phyloP scores from a whole-genome alignment of 768 basidiomycete genomes.

The Xerocomus potaroensis region DNA sequence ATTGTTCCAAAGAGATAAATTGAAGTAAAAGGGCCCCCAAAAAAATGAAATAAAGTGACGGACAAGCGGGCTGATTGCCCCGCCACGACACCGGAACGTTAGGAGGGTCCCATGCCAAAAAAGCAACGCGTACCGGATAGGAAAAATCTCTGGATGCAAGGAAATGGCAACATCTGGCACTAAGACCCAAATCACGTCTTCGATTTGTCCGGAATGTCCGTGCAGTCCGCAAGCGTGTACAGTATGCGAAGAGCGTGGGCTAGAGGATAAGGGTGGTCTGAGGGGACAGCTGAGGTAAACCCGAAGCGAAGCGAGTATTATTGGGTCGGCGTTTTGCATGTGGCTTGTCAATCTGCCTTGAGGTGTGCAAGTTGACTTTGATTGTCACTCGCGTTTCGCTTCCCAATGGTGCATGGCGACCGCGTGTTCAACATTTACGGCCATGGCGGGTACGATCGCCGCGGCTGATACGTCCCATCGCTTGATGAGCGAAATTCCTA shows the following conservation, averaged over 20 bases:
- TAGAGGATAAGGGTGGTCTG: slow-evolving; percentile 10
- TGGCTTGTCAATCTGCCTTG: slow-evolving; percentile 28
- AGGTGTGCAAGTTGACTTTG: slow-evolving; percentile 24
- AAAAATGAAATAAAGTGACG: slow-evolving; percentile 10
- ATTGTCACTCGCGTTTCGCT: slow-evolving; percentile 22
- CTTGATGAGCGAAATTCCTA: slow-evolving; percentile 8
- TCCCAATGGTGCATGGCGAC: slow-evolving; percentile 30
- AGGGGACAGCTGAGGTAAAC: slow-evolving; percentile 29
- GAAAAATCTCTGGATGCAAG: slow-evolving; percentile 8
- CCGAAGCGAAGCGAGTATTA: slow-evolving; percentile 14
- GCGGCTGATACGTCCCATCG: slow-evolving; percentile 10
- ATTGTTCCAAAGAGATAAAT: slow-evolving; percentile 17
- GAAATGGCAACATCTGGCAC: slow-evolving; percentile 8
- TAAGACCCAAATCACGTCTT: slow-evolving; percentile 29
- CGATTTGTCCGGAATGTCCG: slow-evolving; percentile 27
- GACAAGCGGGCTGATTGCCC: slow-evolving; percentile 10
- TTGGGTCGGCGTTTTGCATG: slow-evolving; percentile 25
- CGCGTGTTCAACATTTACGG: slow-evolving; percentile 35
- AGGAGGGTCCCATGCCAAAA: slow-evolving; percentile 22
- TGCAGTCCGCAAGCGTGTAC: slow-evolving; percentile 16
- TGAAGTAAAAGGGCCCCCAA: slow-evolving; percentile 34
- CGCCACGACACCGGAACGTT: slow-evolving; percentile 9
- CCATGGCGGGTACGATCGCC: slow-evolving; percentile 20
- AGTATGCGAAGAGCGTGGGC: slow-evolving; percentile 6
- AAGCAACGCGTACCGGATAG: slow-evolving; percentile 13